Percentiles rank a stretch among this genome's conserved stretches.
phyloP scores from a whole-genome alignment of 352 stramenopile genomes.

The Thalassiosira livingstoniorum region DNA sequence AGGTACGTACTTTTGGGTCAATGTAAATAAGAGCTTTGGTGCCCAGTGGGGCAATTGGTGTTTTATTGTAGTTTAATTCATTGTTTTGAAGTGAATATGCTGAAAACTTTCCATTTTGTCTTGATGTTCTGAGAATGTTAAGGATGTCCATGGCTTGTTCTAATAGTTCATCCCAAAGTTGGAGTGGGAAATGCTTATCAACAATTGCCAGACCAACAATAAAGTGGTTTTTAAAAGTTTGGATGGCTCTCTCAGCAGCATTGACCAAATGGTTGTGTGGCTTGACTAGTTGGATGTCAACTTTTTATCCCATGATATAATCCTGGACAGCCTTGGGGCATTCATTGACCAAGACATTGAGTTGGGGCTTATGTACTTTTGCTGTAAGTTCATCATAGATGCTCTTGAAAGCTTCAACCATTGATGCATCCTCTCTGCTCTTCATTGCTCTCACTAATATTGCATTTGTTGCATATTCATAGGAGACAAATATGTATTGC shows the following conservation, averaged over 20 bases:
- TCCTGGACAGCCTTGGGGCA: background rate
- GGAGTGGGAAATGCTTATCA: background rate
- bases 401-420: background rate
- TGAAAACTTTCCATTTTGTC: too few relatives aligned
- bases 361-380: background rate
- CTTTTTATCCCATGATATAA: background rate
- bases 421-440: background rate
- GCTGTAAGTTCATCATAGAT: too few relatives aligned
- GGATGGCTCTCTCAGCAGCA: background rate
- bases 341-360: background rate
- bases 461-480: background rate
- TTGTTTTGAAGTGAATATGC: too few relatives aligned
- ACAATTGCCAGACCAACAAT: too few relatives aligned
- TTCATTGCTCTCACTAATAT: background rate
- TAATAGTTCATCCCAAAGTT: background rate
- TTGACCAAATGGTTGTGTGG: background rate
- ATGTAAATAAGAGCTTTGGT: background rate
- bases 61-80: too few relatives aligned
- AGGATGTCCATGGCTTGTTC: background rate
- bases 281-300: background rate
- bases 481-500: background rate
- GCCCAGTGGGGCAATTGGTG: too few relatives aligned
- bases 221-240: constrained; percentile 1
- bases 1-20: background rate
- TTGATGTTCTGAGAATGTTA: background rate